A percentile compares a stretch with the other conserved stretches of the same genome.
phyloP scores from a whole-genome alignment of 1,284 basidiomycete genomes.

The Boletus sp. region DNA sequence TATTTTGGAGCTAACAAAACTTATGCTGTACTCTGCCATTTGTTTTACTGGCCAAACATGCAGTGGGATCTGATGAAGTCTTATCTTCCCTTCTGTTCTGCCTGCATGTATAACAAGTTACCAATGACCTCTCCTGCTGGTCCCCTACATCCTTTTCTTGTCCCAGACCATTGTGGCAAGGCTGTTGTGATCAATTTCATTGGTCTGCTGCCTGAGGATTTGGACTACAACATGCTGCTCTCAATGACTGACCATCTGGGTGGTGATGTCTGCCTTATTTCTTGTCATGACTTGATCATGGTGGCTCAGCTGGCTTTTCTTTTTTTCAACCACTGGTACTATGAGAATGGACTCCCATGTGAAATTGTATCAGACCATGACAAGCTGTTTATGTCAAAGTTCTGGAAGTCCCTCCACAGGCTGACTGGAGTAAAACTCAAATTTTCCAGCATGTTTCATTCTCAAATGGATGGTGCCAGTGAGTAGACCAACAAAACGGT shows the following conservation, averaged over 20 bases:
- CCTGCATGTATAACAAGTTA: no score
- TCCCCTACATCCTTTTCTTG: no score
- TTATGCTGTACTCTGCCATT: no score
- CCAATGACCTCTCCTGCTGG: no score
- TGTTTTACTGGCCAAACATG: no score
- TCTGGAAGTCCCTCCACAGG: not conserved
- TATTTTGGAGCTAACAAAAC: no score
- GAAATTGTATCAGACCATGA: not conserved
- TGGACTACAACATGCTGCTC: no score
- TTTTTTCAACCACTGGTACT: conserved; percentile 4
- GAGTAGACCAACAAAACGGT: not conserved
- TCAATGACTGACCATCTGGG: no score
- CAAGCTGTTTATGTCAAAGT: not conserved
- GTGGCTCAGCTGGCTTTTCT: not conserved
- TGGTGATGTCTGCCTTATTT: not conserved
- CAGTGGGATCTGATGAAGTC: no score
- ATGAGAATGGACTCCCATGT: not conserved
- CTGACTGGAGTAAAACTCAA: not conserved
- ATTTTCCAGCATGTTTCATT: not conserved
- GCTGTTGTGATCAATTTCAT: no score
- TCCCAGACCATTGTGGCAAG: no score
- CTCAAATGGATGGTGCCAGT: not conserved
- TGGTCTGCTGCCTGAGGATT: not conserved
- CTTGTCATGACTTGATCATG: not conserved
- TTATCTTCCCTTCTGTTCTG: no score